phyloP scores from a whole-genome alignment of 257 asterid genomes.

The Fraxinus americana region DNA sequence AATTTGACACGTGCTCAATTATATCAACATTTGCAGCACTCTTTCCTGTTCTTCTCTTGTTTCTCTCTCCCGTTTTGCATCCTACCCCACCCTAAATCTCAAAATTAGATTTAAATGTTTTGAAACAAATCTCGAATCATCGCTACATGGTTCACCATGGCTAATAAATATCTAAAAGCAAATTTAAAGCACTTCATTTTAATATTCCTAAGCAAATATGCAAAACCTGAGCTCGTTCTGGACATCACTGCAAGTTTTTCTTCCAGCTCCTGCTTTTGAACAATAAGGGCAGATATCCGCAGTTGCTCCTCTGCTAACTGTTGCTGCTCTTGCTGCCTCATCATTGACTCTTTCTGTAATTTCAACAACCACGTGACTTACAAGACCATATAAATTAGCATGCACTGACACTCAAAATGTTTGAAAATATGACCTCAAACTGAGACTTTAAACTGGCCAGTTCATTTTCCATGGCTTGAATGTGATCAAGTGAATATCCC shows the following conservation, averaged over 20 bases:
- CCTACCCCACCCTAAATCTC: neutral
- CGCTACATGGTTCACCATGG: constrained; percentile 4
- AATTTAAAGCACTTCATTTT: constrained; percentile 16
- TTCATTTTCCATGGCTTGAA: constrained; percentile 81
- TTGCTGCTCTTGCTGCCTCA: constrained; percentile 78
- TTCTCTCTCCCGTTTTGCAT: neutral
- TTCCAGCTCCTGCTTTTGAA: constrained; percentile 81
- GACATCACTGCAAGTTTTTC: constrained; percentile 71
- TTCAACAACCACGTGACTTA: constrained; percentile 20
- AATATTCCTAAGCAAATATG: constrained; percentile 19
- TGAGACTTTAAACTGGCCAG: constrained; percentile 67
- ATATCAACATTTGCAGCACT: no score
- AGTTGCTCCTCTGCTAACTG: constrained; percentile 72
- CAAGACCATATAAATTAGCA: constrained; percentile 20
- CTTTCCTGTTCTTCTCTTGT: neutral
- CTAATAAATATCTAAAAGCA: constrained; percentile 9
- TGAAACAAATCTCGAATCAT: neutral
- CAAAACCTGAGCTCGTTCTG: constrained; percentile 61
- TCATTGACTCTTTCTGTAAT: constrained; percentile 68
- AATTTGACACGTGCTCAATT: no score
- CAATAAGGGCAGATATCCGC: constrained; percentile 57
- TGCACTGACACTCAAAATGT: constrained; percentile 14
- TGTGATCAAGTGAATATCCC: constrained; percentile 64
- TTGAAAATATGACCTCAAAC: constrained; percentile 66
- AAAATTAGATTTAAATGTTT: neutral